phyloP scores from a whole-genome alignment of 2,329 filamentous ascomycete genomes.

The Paecilomyces formosus region DNA sequence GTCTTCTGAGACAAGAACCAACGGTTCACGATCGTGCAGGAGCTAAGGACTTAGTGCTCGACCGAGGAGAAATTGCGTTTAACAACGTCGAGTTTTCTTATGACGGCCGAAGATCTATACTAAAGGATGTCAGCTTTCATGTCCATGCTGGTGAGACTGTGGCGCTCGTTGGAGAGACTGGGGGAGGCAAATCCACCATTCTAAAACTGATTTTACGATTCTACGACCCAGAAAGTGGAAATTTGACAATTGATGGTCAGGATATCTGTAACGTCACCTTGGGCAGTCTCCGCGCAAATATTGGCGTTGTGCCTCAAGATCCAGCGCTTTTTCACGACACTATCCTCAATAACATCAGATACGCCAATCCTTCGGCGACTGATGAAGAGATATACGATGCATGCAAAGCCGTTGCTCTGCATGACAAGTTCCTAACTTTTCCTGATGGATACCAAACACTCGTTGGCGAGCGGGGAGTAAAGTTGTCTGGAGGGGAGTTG shows the following conservation, averaged over 20 bases:
- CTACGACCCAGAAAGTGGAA: constrained; percentile 45
- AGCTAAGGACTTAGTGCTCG: constrained; percentile 32
- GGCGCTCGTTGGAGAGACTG: constrained; percentile 51
- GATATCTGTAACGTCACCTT: constrained; percentile 53
- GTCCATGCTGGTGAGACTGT: constrained; percentile 44
- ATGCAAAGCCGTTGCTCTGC: constrained; percentile 55
- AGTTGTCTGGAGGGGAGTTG: constrained; percentile 45
- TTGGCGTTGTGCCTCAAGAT: constrained; percentile 60
- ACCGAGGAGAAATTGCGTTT: constrained; percentile 41
- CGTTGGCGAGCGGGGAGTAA: constrained; percentile 44
- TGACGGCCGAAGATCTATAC: constrained; percentile 40
- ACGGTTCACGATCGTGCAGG: constrained; percentile 32
- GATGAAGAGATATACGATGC: constrained; percentile 55
- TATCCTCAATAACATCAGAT: constrained; percentile 58
- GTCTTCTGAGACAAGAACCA: constrained; percentile 42
- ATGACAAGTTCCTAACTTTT: constrained; percentile 57
- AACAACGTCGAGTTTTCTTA: constrained; percentile 47
- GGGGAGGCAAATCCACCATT: constrained; percentile 52
- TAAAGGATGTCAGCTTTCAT: constrained; percentile 42
- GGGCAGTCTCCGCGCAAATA: constrained; percentile 48
- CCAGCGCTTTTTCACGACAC: constrained; percentile 58
- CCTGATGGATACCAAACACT: constrained; percentile 43
- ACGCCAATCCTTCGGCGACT: constrained; percentile 54
- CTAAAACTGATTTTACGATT: constrained; percentile 49
- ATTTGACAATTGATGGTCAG: constrained; percentile 47